Base-by-base conservation (phyloP, 768 basidiomycete species). In the Collybiopsis luxurians region DNA sequence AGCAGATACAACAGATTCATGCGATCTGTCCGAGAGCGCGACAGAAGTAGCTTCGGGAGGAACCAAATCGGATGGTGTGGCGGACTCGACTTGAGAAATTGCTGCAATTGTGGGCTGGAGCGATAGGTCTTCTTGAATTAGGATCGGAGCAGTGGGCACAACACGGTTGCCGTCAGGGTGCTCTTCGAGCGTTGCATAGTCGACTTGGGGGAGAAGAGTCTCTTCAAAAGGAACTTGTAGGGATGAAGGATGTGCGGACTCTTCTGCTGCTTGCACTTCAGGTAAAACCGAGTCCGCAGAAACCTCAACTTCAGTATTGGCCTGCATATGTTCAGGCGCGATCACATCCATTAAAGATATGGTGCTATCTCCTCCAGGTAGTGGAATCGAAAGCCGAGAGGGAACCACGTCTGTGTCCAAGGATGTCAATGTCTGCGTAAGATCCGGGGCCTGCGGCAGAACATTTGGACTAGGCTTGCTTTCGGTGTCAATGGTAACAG, bases 1-100 rank as follows among this genome's bases (percentile, higher is more conserved):
- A 56, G 63, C 61, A 6, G 63, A 39, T 24, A 65, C 45, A 24
- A 50, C 45, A 13, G 26, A 10, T 31, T 9, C 44, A 56, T 38
- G 38, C 19, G 53, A 13, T 10, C 9, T 11, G 38, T 9, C 13
- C 30, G n/a, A 6, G 42, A 44, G 13, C 31, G 31, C 31, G 31
- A 5, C 13, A 13, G 5, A 49, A 0, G 10, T 7, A 21, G 11
- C 27, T 28, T 15, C 30, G 3, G 27, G n/a, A 49, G 31, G 19
- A 4, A 36, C 10, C 5, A 21, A 28, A 13, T 28, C 13, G 1
- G 7, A 21, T 4, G 28, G 19, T 4, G 10, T 34, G 10, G 21
- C 2, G 4, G 30, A 2, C 15, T 34, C 28, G 17, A 19, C 6
- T 21, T 49, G 17, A n/a, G 27, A 17, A 17, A 47, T 17, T 28